Base-by-base conservation (phyloP, 2,329 filamentous ascomycete species). In the Calcarisporium arbuscula region DNA sequence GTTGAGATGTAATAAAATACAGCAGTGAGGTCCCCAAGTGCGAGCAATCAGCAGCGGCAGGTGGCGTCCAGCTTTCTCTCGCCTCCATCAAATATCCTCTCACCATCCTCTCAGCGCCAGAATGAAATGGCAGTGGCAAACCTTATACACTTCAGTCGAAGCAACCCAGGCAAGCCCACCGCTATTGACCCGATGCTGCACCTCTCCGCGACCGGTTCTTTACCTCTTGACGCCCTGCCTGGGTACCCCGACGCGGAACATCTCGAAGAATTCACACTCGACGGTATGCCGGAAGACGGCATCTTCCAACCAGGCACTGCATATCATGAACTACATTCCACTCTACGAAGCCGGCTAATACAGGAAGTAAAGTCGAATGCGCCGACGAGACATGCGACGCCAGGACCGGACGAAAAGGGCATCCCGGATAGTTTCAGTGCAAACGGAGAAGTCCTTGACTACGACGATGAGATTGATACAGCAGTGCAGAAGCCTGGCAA, bases 271-370 rank as follows among this genome's bases (percentile, higher is more conserved):
- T 55, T 55, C 16, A 56, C 54, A 1, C 53, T 55, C 0, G 56
- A 58, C 4, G n/a, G n/a, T n/a, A n/a, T n/a, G n/a, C n/a, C 53
- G 53, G 2, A 46, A 47, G 58, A 61, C 31, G 65, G 65, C 32
- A 58, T 70, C 15, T 70, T 70, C 38, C 42, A 67, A 4, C 65
- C 66, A 2, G 66, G 65, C 2, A 67, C 65, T 2, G 58, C 61
- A 1, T 70, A 68, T 23, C 62, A 66, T 34, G 64, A 67, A 27
- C 49, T 68, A 2, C 65, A 69, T 35, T 63, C 62, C n/a, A 63
- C 63, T 2, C 45, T 70, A 3, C 56, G 65, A 12, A 61, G 65
- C 30, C 60, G 64, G 17, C 56, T 68, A 16, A 61, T 70, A 14
- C 61, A 63, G 19, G 65, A 66, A 16, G 62, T 61, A 4, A 54